phyloP scores from a whole-genome alignment of 2,329 filamentous ascomycete species.

The Aspergillus sojae region DNA sequence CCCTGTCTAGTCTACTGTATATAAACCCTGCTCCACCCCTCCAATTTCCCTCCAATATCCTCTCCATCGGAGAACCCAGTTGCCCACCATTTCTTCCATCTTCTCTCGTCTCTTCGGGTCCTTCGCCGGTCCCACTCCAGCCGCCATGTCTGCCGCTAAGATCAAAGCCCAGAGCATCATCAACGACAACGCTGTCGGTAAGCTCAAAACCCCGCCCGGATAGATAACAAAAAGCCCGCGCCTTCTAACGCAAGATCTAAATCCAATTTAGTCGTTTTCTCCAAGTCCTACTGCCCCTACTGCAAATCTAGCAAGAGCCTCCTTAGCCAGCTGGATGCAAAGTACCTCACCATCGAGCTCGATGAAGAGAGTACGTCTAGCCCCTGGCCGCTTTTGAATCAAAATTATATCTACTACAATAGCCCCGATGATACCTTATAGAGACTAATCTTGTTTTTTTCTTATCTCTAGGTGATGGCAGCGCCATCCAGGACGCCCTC shows the following conservation, averaged over 20 bases:
- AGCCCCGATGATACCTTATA: no score
- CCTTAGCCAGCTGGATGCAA: slow-evolving; percentile 69
- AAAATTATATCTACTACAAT: no score
- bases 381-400: neutral
- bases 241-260: neutral
- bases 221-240: neutral
- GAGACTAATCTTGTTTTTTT: neutral
- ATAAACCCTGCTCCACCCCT: slow-evolving; percentile 4
- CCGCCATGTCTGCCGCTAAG: slow-evolving; percentile 80
- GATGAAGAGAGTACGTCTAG: slow-evolving; percentile 73
- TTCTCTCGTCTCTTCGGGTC: slow-evolving; percentile 71
- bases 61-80: slow-evolving; percentile 8
- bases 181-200: slow-evolving; percentile 83
- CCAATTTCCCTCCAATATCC: neutral
- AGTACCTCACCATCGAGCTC: slow-evolving; percentile 77
- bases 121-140: slow-evolving; percentile 57
- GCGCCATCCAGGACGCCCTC: slow-evolving; percentile 80
- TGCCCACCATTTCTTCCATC: slow-evolving; percentile 65
- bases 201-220: slow-evolving; percentile 34
- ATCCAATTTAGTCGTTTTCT: slow-evolving; percentile 73
- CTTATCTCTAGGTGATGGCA: slow-evolving; percentile 70
- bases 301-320: slow-evolving; percentile 78
- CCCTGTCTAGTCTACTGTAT: neutral
- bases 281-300: slow-evolving; percentile 96
- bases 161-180: slow-evolving; percentile 84